phyloP scores from a whole-genome alignment of 176 grass and related monocot genomes.

The Themeda triandra region DNA sequence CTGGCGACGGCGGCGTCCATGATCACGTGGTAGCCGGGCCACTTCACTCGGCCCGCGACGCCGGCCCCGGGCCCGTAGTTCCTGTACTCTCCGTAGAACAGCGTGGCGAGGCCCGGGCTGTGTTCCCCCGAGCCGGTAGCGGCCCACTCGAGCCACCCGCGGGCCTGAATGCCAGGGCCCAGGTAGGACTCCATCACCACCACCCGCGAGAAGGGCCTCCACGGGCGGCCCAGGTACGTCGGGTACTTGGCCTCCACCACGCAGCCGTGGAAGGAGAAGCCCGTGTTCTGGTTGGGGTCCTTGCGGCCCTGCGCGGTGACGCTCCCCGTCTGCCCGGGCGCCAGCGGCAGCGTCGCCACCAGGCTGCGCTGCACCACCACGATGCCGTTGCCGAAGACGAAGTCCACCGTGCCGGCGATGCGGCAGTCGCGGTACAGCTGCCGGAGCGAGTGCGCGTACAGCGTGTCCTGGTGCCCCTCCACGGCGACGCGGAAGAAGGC shows the following conservation, averaged over 20 bases:
- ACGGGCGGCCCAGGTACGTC: constrained; percentile 78
- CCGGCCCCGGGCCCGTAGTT: constrained; percentile 64
- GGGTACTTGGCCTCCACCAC: constrained; percentile 43
- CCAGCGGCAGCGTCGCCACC: constrained; percentile 31
- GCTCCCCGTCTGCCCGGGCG: constrained; percentile 47
- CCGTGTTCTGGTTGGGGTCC: constrained; percentile 76
- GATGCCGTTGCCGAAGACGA: constrained; percentile 79
- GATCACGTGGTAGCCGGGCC: constrained; percentile 82
- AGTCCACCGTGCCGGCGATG: constrained; percentile 76
- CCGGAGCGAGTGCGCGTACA: constrained; percentile 88
- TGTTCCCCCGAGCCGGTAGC: constrained; percentile 6
- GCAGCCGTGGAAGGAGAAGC: constrained; percentile 67
- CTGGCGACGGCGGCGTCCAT: constrained; percentile 54
- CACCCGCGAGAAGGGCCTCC: constrained; percentile 75
- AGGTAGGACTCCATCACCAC: constrained; percentile 88
- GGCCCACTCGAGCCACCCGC: constrained; percentile 76
- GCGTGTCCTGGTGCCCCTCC: constrained; percentile 89
- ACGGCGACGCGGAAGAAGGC: constrained; percentile 80
- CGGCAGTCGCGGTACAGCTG: constrained; percentile 83
- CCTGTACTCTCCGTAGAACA: constrained; percentile 80
- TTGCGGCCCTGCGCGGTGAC: constrained; percentile 66
- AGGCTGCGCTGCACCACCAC: constrained; percentile 58
- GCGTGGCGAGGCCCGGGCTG: constrained; percentile 31
- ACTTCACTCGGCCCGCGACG: constrained; percentile 51
- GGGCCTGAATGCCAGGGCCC: constrained; percentile 42